Evolutionary conservation across 2,329 filamentous ascomycete genomes (phyloP), one percentile per base, ranked within the genome.

Genomic region (Diaporthe humulicola): DNA sequence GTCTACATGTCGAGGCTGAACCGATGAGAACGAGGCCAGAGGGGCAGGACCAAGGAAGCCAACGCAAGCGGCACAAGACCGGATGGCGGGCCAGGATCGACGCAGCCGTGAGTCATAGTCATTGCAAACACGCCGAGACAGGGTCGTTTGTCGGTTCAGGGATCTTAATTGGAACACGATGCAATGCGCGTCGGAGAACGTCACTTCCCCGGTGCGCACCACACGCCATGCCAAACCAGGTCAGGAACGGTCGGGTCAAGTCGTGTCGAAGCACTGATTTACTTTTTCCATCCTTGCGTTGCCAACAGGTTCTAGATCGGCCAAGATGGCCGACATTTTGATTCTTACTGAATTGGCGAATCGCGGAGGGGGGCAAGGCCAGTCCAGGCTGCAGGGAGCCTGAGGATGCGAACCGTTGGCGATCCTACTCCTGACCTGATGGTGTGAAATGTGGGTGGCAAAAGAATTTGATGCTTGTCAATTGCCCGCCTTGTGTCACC

Each of bases 51-150:
- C 25, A 28, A 28, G n/a, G 58, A 45, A 61, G 58, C 14, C 36
- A 38, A 50, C 25, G 25, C 42, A 74, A 12, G 71, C 66, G 60
- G 48, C 66, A 75, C 58, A 70, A 25, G 71, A 28, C 52, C 14
- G 61, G 22, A 54, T 73, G 54, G 61, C 56, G 5, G 48, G n/a
- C 30, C 48, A 58, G 56, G 38, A 52, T 67, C 50, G 70, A 58
- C 45, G 48, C 48, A 64, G 54, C 48, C 40, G 74, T 75, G 74
- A 75, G 74, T 75, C 74, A 75, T 73, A 71, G 71, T 67, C 60
- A 75, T 75, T 33, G 71, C 74, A 67, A 42, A 70, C 64, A 54
- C 17, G 70, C 48, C 64, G 71, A 75, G 74, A 74, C 74, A 73
- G 54, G 71, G 57, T 74, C 70, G 42, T 71, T 64, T 56, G 64